A percentile compares a stretch with the other conserved stretches of the same genome.
phyloP scores from a whole-genome alignment of 495 filamentous ascomycete species.

The Xylaria intraflava region DNA sequence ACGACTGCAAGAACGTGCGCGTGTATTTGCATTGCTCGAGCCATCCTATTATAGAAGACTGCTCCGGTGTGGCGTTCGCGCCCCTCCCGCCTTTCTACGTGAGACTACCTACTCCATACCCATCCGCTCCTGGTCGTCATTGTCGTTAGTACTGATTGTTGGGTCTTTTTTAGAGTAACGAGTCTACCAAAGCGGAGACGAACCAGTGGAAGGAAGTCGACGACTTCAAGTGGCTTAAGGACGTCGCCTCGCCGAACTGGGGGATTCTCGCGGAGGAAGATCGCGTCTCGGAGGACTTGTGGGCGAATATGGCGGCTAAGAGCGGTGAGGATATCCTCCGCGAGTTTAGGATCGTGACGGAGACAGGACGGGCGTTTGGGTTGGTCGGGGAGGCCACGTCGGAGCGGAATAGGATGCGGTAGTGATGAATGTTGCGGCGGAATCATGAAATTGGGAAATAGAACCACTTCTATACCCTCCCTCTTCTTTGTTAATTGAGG shows the following conservation, averaged over 20 bases:
- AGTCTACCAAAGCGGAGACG: slow-evolving; percentile 24
- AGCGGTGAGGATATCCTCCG: slow-evolving; percentile 60
- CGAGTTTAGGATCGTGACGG: neutral
- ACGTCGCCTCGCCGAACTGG: slow-evolving; percentile 85
- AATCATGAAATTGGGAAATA: neutral
- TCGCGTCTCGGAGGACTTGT: slow-evolving; percentile 56
- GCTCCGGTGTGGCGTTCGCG: slow-evolving; percentile 69
- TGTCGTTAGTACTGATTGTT: neutral
- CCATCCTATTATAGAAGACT: slow-evolving; percentile 91
- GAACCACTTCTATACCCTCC: neutral
- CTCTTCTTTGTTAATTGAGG: neutral
- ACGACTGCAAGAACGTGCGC: slow-evolving; percentile 70
- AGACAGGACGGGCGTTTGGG: slow-evolving; percentile 41
- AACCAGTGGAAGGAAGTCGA: slow-evolving; percentile 87
- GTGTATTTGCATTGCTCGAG: slow-evolving; percentile 77
- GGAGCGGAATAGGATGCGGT: neutral
- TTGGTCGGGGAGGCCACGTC: neutral
- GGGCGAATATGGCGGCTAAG: slow-evolving; percentile 58
- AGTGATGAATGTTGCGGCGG: neutral
- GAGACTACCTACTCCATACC: slow-evolving; percentile 25
- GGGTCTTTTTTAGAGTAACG: slow-evolving; percentile 14
- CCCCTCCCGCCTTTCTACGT: slow-evolving; percentile 64
- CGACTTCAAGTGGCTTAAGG: slow-evolving; percentile 95
- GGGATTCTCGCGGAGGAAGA: slow-evolving; percentile 55
- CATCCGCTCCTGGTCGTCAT: neutral